phyloP scores from a whole-genome alignment of 495 filamentous ascomycete genomes.

The Aspergillus avenaceus region DNA sequence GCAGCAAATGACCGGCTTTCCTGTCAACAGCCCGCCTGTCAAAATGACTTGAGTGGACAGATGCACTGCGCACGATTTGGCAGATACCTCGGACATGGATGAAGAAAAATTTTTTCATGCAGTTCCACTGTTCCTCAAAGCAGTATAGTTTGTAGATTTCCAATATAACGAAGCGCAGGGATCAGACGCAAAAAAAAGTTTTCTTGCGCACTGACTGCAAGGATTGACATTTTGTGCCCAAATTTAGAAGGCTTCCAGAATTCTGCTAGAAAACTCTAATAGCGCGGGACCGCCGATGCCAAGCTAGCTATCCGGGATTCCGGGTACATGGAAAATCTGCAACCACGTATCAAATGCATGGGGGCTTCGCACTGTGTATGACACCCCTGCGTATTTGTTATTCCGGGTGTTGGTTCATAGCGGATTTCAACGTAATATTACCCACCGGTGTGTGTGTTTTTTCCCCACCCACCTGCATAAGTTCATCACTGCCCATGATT shows the following conservation, averaged over 20 bases:
- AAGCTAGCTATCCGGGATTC: background rate
- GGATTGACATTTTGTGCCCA: background rate
- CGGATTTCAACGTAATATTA: background rate
- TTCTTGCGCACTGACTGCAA: conserved; percentile 3
- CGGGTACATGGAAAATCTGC: background rate
- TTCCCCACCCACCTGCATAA: background rate
- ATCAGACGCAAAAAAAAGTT: background rate
- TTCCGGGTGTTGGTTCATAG: background rate
- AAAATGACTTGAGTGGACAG: background rate
- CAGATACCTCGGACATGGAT: background rate
- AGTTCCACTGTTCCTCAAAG: background rate
- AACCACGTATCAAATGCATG: background rate
- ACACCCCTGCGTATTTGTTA: background rate
- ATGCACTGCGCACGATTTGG: background rate
- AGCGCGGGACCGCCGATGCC: conserved; percentile 4
- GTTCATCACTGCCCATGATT: background rate
- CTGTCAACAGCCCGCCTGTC: background rate
- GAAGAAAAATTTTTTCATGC: background rate
- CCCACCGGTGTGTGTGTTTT: too few relatives aligned
- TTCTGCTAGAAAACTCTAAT: conserved; percentile 1
- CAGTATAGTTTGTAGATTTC: background rate
- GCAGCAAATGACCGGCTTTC: background rate
- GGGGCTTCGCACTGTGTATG: background rate
- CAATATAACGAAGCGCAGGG: background rate
- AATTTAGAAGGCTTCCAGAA: conserved; percentile 15